These are phyloP conservation scores for Penstemon newberryi DNA, from an alignment of 257 asterid genomes.

Conservation along the genomic window DNA sequence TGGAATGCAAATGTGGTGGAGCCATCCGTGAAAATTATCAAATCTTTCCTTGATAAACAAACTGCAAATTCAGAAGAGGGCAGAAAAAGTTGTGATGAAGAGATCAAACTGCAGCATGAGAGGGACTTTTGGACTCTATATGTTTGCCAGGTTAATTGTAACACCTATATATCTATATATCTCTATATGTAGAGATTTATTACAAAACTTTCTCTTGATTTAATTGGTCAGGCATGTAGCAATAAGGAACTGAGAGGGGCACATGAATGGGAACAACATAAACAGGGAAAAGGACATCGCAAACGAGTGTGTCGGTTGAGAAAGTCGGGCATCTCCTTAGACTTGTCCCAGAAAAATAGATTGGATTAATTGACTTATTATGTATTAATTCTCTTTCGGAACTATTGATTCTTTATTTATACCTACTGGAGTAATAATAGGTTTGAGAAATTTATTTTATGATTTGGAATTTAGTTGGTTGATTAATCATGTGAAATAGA, in stretches of 20 bases:
- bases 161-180: no score
- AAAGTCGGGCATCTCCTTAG: slow-evolving; percentile 32
- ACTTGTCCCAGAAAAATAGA: slow-evolving; percentile 9
- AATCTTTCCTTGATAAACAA: slow-evolving; percentile 46
- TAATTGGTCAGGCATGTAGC: slow-evolving; percentile 64
- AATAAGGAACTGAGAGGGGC: slow-evolving; percentile 80
- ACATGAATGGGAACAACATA: slow-evolving; percentile 92
- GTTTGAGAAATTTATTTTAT: no score
- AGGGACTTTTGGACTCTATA: slow-evolving; percentile 80
- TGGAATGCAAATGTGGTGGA: slow-evolving; percentile 72
- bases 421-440: neutral
- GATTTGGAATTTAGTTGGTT: no score
- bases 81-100: slow-evolving; percentile 25
- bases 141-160: slow-evolving; percentile 55
- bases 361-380: neutral
- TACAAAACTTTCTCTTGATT: neutral
- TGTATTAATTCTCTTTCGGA: neutral
- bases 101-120: slow-evolving; percentile 30
- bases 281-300: slow-evolving; percentile 74
- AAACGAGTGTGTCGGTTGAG: slow-evolving; percentile 66
- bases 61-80: slow-evolving; percentile 28
- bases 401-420: neutral
- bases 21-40: slow-evolving; percentile 53
- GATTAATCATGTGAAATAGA: no score
- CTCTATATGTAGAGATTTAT: no score